Evolutionary conservation across 2,329 filamentous ascomycete genomes (phyloP), one percentile per base, ranked within the genome.

Genomic region (Madurella fahalii): DNA sequence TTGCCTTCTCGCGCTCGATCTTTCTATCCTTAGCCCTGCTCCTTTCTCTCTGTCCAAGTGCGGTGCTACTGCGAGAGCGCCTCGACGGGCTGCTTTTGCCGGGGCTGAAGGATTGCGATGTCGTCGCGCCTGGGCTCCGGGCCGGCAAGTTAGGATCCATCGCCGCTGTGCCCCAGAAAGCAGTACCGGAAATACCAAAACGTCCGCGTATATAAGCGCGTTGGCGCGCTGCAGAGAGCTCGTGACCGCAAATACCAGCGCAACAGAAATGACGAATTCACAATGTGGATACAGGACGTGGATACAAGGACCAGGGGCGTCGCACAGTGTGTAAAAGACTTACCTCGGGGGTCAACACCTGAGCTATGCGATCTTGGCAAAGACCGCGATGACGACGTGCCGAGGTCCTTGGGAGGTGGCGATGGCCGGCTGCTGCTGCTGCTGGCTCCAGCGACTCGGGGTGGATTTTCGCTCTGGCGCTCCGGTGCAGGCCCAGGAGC

Each of bases 341-440:
- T 50, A 62, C 60, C 57, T 56, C 50, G 50, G 43, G 57, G 31
- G 13, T 59, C 57, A 30, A 48, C 25, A 25, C 25, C 34, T 16
- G 53, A 56, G 34, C 51, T 61, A 9, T 54, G 39, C 9, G 54
- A 55, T 52, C 54, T 61, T 45, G 60, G 58, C 54, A 57, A 37
- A 4, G 50, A 47, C 45, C 41, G 32, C 17, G 51, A 50, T 40
- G 46, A 51, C 9, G 47, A 39, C 31, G 50, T 55, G 52, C 47
- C 50, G 41, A 47, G 30, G 9, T 18, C 34, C 8, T 18, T 43
- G 20, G 50, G 48, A 16, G 50, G 40, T 25, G 49, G 39, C 18
- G 47, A 15, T 11, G 51, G 34, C 17, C 32, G 37, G 37, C 46
- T 46, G 41, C 20, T 54, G 49, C 32, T 41, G 46, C 25, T 42